Evolutionary conservation across 2,329 filamentous ascomycete species (phyloP), one percentile per base, ranked within the genome.

Genomic region (Diaporthe humulicola): DNA sequence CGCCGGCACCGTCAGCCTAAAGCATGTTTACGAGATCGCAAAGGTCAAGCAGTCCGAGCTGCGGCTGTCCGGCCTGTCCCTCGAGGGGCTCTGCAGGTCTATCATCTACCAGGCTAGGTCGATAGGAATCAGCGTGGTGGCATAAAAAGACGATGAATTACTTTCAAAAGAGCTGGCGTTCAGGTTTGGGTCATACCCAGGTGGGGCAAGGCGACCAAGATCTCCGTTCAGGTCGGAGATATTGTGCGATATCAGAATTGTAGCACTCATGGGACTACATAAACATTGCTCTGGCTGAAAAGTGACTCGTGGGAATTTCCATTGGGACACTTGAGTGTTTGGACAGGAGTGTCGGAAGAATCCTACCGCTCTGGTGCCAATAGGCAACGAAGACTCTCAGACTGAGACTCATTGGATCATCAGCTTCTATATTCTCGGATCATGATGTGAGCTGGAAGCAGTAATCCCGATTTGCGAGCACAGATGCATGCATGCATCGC

Each of bases 21-120:
- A 99, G 88, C 97, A 99, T 86, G 88, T 99, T 30, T 98, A 95
- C 86, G 96, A 98, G 87, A 98, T 99, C 84, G 97, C 97, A 78
- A 96, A 95, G 88, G 97, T 99, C 81, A 99, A 99, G 90, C 93
- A 95, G 78, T 87, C 89, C 71, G 94, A 97, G 85, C 86, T 92
- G 76, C 89, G 94, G 74, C 84, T 96, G 76, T 95, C 93, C 2
- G 94, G 93, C 2, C 82, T 95, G 79, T 89, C 90, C 64, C 84
- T 96, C 71, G 88, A 95, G 82, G 92, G 93, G 1, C 81, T 96
- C 38, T 95, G 93, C 85, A 92, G 90, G 84, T 91, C 92, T 72
- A 87, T 96, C 76, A 94, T 96, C 78, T 92, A 87, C 78, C 93
- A 94, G 84, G 92, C 93, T 74, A 94, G 92, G 85, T 93, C 93